Evolutionary conservation across 805 yeast genomes (phyloP), one percentile per base, ranked within the genome.

Genomic region (Groenewaldozyma salmanticensis): DNA sequence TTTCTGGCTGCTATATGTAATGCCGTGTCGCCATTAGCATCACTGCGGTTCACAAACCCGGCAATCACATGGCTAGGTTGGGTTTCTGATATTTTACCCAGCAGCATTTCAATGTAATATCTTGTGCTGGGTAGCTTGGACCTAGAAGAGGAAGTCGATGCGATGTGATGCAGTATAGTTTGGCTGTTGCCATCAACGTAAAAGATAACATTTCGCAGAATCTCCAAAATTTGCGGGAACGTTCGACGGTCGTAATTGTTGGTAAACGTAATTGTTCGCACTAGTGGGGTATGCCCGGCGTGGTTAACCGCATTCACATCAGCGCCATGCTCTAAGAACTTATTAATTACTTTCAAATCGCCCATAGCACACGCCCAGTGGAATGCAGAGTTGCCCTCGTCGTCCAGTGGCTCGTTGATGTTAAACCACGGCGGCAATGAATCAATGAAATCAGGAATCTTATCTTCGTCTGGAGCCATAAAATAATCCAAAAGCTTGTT

Each of bases 301-400:
- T 77, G 71, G 52, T 82, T 82, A 13, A 72, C 61, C 3, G 69
- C 68, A 35, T 70, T 61, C 42, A 75, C 72, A 61, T 79, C 74
- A 2, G 95, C 92, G 3, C 95, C 94, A 31, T 80, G 75, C 21
- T 77, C 68, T 22, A 85, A 62, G 33, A 92, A 68, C 11, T 87
- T 72, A 50, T 81, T 92, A 42, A 85, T 78, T 62, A 88, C 77
- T 36, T 72, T 73, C 27, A 81, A 62, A 57, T 80, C 84, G 3
- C 97, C 98, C 74, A 92, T 86, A 1, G 97, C 82, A 45, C 96
- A 86, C 0, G 97, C 95, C 96, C 97, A 92, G 61, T 92, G 98
- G 51, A 92, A 77, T 1, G 95, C 81, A 0, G 96, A 83, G 56
- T 92, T 94, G 1, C 95, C 94, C 55, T 92, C 96, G 44, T 84